A percentile compares a stretch with the other conserved stretches of the same genome.
phyloP scores from a whole-genome alignment of 352 stramenopile genomes.

The Phytophthora litchii region DNA sequence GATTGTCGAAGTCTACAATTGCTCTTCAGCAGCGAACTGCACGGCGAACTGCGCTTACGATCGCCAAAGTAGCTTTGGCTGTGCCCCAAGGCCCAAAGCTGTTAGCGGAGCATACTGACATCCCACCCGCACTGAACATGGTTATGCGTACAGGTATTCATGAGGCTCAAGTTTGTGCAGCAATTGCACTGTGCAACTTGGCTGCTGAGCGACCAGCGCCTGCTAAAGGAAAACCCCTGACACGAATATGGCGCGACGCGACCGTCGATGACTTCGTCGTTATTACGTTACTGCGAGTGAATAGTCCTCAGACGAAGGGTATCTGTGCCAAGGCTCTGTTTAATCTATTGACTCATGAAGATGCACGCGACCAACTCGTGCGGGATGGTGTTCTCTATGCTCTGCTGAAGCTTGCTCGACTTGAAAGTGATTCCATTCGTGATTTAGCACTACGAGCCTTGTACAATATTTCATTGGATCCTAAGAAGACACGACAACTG shows the following conservation, averaged over 20 bases:
- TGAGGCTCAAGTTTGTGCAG: slow-evolving; percentile 83
- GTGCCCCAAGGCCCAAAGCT: slow-evolving; percentile 49
- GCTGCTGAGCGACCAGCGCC: slow-evolving; percentile 52
- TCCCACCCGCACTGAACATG: slow-evolving; percentile 72
- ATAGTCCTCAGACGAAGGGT: slow-evolving; percentile 82
- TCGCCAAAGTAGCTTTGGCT: slow-evolving; percentile 59
- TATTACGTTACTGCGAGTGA: slow-evolving; percentile 84
- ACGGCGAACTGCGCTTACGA: slow-evolving; percentile 64
- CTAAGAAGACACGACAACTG: slow-evolving; percentile 50
- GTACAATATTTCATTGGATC: slow-evolving; percentile 79
- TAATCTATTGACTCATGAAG: slow-evolving; percentile 84
- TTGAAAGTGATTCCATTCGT: slow-evolving; percentile 79
- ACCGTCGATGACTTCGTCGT: slow-evolving; percentile 90
- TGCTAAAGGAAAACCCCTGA: slow-evolving; percentile 18
- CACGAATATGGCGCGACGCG: slow-evolving; percentile 60
- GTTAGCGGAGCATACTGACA: slow-evolving; percentile 52
- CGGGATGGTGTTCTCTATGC: slow-evolving; percentile 82
- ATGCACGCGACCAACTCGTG: slow-evolving; percentile 74
- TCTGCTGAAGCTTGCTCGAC: slow-evolving; percentile 82
- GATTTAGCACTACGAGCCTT: slow-evolving; percentile 72
- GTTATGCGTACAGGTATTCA: slow-evolving; percentile 88
- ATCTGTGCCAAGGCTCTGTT: slow-evolving; percentile 87
- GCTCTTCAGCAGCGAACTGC: slow-evolving; percentile 60
- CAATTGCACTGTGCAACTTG: slow-evolving; percentile 88
- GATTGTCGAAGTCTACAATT: slow-evolving; percentile 47